Conservation (phyloP, 148 eudicot species). For the Bassia scoparia region DNA sequence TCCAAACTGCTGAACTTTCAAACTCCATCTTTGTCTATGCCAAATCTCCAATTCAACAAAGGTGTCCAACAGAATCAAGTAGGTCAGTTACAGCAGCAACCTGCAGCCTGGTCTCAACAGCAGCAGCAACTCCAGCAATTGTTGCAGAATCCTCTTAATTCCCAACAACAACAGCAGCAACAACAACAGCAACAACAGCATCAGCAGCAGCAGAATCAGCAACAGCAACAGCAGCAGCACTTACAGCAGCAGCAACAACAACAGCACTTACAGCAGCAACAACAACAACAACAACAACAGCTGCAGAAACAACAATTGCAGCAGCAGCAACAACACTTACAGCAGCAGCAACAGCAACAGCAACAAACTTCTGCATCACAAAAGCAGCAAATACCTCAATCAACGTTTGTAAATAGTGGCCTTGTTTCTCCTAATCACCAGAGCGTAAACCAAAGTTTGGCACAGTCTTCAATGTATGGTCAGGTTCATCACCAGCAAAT, state of each 20-base stretch:
- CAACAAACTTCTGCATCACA: slow-evolving; percentile 33
- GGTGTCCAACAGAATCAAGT: slow-evolving; percentile 48
- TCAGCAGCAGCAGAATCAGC: slow-evolving; percentile 34
- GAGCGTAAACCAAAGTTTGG: slow-evolving; percentile 44
- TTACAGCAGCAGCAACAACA: slow-evolving; percentile 37
- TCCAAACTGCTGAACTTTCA: slow-evolving; percentile 85
- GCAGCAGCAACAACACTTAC: slow-evolving; percentile 26
- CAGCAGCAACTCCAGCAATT: slow-evolving; percentile 65
- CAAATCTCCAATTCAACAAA: slow-evolving; percentile 61
- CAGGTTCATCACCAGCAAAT: slow-evolving; percentile 73
- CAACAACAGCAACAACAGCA: slow-evolving; percentile 17
- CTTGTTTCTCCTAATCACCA: slow-evolving; percentile 53
- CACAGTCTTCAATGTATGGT: slow-evolving; percentile 38
- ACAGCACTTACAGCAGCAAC: slow-evolving; percentile 24
- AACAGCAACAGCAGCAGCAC: slow-evolving; percentile 40
- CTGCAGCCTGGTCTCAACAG: slow-evolving; percentile 59
- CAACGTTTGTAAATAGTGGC: slow-evolving; percentile 39
- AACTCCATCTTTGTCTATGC: slow-evolving; percentile 48
- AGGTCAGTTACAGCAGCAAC: slow-evolving; percentile 49
- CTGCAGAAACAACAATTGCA: slow-evolving; percentile 32
- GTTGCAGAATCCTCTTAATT: slow-evolving; percentile 36
- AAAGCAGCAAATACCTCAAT: slow-evolving; percentile 42
- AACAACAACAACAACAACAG: slow-evolving; percentile 20
- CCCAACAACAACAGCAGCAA: slow-evolving; percentile 42
- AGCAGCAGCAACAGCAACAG: slow-evolving; percentile 26